Evolutionary conservation across 116 monocot species (phyloP), one percentile per base, ranked within the genome.

Genomic region (Trichopus zeylanicus): DNA sequence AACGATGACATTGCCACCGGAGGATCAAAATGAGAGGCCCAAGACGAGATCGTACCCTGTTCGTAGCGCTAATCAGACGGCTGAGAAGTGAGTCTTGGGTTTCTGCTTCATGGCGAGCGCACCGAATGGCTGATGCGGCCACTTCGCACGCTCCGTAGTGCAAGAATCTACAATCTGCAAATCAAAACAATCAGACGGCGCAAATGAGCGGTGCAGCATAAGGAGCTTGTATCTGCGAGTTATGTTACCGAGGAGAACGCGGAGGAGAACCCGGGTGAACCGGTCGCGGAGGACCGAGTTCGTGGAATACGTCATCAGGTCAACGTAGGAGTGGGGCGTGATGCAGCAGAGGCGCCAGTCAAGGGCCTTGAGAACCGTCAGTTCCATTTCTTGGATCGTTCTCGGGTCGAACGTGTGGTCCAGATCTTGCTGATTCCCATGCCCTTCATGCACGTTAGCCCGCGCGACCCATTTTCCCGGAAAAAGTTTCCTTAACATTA

Each of bases 341-440:
- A 93, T 58, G 61, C 78, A 78, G 49, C 71, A 53, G 57, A 93
- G 66, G 5, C 75, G 59, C 93, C 93, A 93, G 26, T 85, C 64
- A 7, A 93, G 67, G 1, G 82, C 79, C 48, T 78, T 76, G 46
- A 93, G 80, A 10, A 93, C 63, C 15, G 73, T 38, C 51, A 93
- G 22, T 38, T 93, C 93, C 93, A 86, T 93, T 42, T 65, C 67
- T 55, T 71, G 67, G 51, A 89, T 83, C 1, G 78, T 71, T 29
- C 49, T 49, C 7, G 80, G 32, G 29, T 75, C 51, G 60, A 85
- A 93, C 26, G 49, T 64, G 56, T 81, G 73, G 42, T 75, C 77
- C 29, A 79, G 46, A 54, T 73, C 71, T 31, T 84, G 81, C 91
- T 91, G 28, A 1, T 61, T 26, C 7, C 9, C 5, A 28, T 6